A percentile compares a stretch with the other conserved stretches of the same genome.
These are phyloP conservation scores for Sordaria brevicollis DNA, from an alignment of 495 filamentous ascomycete genomes.

Conservation along the genomic window DNA sequence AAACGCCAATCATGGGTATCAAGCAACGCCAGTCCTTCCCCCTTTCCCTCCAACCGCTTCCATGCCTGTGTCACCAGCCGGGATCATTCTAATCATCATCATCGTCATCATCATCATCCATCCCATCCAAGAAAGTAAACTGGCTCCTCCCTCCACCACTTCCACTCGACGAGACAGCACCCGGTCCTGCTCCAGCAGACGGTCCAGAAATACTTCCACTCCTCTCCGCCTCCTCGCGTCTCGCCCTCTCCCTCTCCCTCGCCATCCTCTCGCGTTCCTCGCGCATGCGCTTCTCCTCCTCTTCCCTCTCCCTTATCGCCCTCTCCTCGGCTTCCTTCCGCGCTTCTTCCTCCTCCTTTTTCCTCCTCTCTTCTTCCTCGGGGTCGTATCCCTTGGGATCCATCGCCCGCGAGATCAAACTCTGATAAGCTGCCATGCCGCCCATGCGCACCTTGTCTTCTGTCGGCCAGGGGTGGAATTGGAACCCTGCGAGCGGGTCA, in stretches of 20 bases:
- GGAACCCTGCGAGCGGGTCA: conserved; percentile 36
- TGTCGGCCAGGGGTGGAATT: conserved; percentile 60
- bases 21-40: background rate
- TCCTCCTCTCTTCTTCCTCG: conserved; percentile 34
- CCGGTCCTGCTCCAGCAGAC: background rate
- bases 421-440: conserved; percentile 48
- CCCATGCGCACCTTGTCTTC: conserved; percentile 53
- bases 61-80: too few species aligned
- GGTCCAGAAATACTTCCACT: conserved; percentile 21
- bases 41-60: background rate
- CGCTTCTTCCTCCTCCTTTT: conserved; percentile 31
- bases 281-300: conserved; percentile 25
- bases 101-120: conserved; percentile 45
- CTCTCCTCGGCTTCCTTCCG: conserved; percentile 29
- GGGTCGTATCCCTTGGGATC: conserved; percentile 47
- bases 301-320: conserved; percentile 34
- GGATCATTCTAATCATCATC: conserved; percentile 10
- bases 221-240: conserved; percentile 34
- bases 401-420: conserved; percentile 44
- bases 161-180: background rate
- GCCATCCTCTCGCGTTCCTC: conserved; percentile 26
- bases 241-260: conserved; percentile 28
- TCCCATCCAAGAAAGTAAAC: conserved; percentile 40
- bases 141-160: conserved; percentile 28
- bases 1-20: background rate